These are phyloP conservation scores for Elaeagnus macrophylla DNA, from an alignment of 306 rosid genomes.

Conservation along the genomic window DNA sequence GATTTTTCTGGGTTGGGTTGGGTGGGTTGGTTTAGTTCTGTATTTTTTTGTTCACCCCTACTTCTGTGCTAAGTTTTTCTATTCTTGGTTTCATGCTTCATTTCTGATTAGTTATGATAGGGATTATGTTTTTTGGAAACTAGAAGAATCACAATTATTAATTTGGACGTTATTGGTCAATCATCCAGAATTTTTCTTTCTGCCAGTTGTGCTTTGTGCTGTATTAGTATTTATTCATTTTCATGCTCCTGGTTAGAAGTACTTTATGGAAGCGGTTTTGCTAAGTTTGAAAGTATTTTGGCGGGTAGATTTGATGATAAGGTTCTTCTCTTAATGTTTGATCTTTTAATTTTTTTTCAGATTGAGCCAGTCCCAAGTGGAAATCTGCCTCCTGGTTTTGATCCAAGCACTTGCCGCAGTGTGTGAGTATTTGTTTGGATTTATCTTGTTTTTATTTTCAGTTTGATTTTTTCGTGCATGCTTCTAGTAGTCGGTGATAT, in stretches of 20 bases:
- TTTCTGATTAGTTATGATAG: no score
- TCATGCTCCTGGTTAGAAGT: slow-evolving; percentile 11
- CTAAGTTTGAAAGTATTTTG: slow-evolving; percentile 15
- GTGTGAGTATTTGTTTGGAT: slow-evolving; percentile 89
- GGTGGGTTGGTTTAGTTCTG: no score
- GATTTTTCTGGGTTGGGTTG: no score
- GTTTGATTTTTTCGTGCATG: slow-evolving; percentile 10
- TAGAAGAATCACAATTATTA: no score
- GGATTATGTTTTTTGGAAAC: no score
- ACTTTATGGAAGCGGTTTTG: slow-evolving; percentile 1
- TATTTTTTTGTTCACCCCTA: no score
- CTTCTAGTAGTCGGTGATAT: not conserved
- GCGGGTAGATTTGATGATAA: slow-evolving; percentile 19
- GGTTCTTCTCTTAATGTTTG: slow-evolving; percentile 18
- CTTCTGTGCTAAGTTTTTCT: no score
- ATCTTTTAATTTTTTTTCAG: slow-evolving; percentile 66
- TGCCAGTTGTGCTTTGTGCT: not conserved
- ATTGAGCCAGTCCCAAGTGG: slow-evolving; percentile 99
- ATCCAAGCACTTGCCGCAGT: slow-evolving; percentile 99
- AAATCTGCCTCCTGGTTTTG: slow-evolving; percentile 99
- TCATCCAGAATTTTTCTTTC: not conserved
- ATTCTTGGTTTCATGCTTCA: no score
- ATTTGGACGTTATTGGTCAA: no score
- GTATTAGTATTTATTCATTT: not conserved
- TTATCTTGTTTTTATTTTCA: slow-evolving; percentile 2